phyloP scores from a whole-genome alignment of 345 rosid genomes.

The Moringa oleifera region DNA sequence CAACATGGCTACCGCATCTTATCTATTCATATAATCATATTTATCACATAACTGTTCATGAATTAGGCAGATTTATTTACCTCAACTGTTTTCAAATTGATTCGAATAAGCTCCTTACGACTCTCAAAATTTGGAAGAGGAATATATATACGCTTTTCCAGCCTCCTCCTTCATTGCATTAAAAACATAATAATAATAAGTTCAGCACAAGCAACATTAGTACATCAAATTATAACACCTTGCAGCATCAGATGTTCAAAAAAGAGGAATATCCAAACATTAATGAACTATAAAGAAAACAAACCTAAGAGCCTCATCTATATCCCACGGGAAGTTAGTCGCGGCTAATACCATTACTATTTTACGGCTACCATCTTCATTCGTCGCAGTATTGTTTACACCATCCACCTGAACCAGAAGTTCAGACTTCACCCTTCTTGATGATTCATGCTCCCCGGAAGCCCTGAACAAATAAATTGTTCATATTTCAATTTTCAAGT shows the following conservation, averaged over 20 bases:
- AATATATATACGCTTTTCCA: slow-evolving; percentile 97
- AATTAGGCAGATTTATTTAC: slow-evolving; percentile 28
- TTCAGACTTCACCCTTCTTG: slow-evolving; percentile 98
- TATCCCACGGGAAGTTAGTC: slow-evolving; percentile 99
- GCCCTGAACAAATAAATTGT: slow-evolving; percentile 42
- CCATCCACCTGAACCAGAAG: slow-evolving; percentile 99
- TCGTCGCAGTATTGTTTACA: slow-evolving; percentile 79
- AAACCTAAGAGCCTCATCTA: slow-evolving; percentile 97
- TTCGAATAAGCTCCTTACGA: slow-evolving; percentile 93
- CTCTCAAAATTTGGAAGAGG: slow-evolving; percentile 98
- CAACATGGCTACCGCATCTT: too few species aligned
- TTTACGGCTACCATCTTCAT: slow-evolving; percentile 94
- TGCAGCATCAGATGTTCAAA: neutral
- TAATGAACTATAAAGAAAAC: neutral
- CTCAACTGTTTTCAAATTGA: slow-evolving; percentile 96
- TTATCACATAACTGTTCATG: neutral
- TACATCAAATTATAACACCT: slow-evolving; percentile 8
- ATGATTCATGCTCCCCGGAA: slow-evolving; percentile 97
- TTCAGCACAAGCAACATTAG: too few species aligned
- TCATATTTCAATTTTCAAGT: neutral
- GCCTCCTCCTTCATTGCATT: slow-evolving; percentile 77
- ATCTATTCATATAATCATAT: too few species aligned
- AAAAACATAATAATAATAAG: slow-evolving; percentile 6
- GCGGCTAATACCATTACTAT: slow-evolving; percentile 99
- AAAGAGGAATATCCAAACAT: neutral